phyloP scores from a whole-genome alignment of 805 yeast species.

The Candida awuae region DNA sequence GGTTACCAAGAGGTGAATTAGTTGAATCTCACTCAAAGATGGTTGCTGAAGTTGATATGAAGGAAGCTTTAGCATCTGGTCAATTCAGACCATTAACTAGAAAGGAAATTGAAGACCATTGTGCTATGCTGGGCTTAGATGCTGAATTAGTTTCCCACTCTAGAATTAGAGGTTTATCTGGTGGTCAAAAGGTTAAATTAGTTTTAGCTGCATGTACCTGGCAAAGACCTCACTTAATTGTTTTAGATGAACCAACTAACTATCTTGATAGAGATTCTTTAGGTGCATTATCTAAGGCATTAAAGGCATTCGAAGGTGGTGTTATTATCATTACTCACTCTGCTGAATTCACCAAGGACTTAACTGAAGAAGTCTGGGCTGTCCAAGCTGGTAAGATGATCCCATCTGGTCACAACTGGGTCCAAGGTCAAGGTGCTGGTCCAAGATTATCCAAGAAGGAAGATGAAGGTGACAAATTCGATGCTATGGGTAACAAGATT shows the following conservation, averaged over 20 bases:
- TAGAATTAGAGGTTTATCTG: slow-evolving; percentile 99
- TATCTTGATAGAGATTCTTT: slow-evolving; percentile 98
- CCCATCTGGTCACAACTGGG: slow-evolving; percentile 99
- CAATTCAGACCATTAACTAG: slow-evolving; percentile 99
- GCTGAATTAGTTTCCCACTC: slow-evolving; percentile 99
- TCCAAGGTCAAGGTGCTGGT: slow-evolving; percentile 99
- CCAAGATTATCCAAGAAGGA: slow-evolving; percentile 97
- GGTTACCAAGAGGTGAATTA: slow-evolving; percentile 99
- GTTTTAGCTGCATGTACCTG: slow-evolving; percentile 99
- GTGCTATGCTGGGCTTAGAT: slow-evolving; percentile 97
- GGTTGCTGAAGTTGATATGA: slow-evolving; percentile 99
- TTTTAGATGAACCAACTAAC: slow-evolving; percentile 99
- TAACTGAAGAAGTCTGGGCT: slow-evolving; percentile 99
- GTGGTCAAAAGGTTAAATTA: slow-evolving; percentile 99
- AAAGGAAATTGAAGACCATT: slow-evolving; percentile 99
- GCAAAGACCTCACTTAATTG: slow-evolving; percentile 99
- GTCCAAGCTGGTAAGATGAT: slow-evolving; percentile 97
- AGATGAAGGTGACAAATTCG: slow-evolving; percentile 96
- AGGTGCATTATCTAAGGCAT: slow-evolving; percentile 98
- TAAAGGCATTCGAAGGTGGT: slow-evolving; percentile 99
- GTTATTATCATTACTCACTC: slow-evolving; percentile 99
- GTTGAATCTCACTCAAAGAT: slow-evolving; percentile 96
- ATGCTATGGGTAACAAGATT: slow-evolving; percentile 99
- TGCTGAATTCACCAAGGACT: slow-evolving; percentile 98
- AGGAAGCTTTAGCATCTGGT: slow-evolving; percentile 99